Evolutionary conservation across 2,329 filamentous ascomycete genomes (phyloP).

Genomic region (Aureobasidium sp.): DNA sequence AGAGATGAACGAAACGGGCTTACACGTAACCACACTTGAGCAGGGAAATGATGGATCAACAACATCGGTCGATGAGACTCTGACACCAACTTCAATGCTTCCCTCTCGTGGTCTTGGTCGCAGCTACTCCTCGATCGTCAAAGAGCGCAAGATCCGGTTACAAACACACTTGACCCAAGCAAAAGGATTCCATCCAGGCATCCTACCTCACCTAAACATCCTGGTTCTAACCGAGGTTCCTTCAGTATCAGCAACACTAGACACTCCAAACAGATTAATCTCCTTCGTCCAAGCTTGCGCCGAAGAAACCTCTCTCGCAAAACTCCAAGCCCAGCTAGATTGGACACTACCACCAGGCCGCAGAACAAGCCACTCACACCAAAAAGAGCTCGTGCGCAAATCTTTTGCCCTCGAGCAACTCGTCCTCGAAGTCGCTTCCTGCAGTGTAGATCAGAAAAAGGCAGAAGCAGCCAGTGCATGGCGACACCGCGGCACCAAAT

Average conservation of each 20-base stretch:
- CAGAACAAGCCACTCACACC: conserved; percentile 36
- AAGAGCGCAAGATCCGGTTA: conserved; percentile 25
- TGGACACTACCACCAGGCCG: conserved; percentile 54
- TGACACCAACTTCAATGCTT: background rate
- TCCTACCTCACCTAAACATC: conserved; percentile 48
- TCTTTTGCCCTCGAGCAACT: conserved; percentile 51
- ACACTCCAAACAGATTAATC: conserved; percentile 42
- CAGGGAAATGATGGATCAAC: background rate
- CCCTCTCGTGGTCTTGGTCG: conserved; percentile 18
- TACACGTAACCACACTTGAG: background rate
- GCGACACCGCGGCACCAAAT: conserved; percentile 41
- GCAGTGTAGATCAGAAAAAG: conserved; percentile 36
- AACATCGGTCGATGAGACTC: background rate
- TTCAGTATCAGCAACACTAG: conserved; percentile 24
- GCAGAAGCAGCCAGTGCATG: conserved; percentile 37
- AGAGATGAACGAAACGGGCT: background rate
- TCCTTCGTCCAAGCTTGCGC: conserved; percentile 52
- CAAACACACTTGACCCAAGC: conserved; percentile 20
- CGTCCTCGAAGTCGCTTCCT: conserved; percentile 47
- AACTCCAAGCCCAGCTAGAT: conserved; percentile 47
- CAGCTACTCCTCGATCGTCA: conserved; percentile 26
- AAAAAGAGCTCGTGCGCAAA: conserved; percentile 40
- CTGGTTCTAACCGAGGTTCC: conserved; percentile 53
- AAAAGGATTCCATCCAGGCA: conserved; percentile 45
- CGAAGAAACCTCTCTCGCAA: conserved; percentile 47